phyloP scores from a whole-genome alignment of 352 stramenopile genomes.

The Pythium volutum region DNA sequence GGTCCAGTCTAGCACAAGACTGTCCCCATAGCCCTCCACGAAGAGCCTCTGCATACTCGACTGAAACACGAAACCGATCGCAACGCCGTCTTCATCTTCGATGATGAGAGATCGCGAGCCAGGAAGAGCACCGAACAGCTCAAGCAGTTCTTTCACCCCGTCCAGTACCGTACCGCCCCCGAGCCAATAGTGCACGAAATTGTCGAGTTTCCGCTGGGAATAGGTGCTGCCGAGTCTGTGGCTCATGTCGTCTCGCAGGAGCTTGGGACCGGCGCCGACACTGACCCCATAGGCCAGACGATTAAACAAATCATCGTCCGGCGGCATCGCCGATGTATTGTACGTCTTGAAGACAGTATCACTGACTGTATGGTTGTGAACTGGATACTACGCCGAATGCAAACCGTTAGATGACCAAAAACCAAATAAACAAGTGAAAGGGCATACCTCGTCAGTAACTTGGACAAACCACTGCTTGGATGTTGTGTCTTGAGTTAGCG shows the following conservation, averaged over 20 bases:
- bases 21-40: constrained; percentile 20
- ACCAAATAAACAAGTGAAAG: neutral
- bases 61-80: constrained; percentile 15
- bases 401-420: neutral
- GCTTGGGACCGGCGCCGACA: neutral
- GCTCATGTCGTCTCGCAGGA: neutral
- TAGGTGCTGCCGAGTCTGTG: neutral
- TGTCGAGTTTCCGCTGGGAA: neutral
- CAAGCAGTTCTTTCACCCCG: neutral
- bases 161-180: neutral
- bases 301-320: neutral
- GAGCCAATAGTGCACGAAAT: neutral
- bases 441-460: neutral
- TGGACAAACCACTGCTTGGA: neutral
- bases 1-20: constrained; percentile 24
- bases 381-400: neutral
- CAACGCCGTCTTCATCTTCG: constrained; percentile 5
- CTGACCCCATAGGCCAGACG: neutral
- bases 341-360: neutral
- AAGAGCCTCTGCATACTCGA: constrained; percentile 5
- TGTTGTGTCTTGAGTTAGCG: neutral
- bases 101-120: neutral
- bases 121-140: neutral
- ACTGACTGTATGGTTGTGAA: neutral
- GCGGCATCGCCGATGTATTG: neutral